Percentiles rank a stretch among this genome's conserved stretches.
These are phyloP conservation scores for Linnemannia hyalina DNA, from an alignment of 192 early-diverging fungal species.

Conservation along the genomic window DNA sequence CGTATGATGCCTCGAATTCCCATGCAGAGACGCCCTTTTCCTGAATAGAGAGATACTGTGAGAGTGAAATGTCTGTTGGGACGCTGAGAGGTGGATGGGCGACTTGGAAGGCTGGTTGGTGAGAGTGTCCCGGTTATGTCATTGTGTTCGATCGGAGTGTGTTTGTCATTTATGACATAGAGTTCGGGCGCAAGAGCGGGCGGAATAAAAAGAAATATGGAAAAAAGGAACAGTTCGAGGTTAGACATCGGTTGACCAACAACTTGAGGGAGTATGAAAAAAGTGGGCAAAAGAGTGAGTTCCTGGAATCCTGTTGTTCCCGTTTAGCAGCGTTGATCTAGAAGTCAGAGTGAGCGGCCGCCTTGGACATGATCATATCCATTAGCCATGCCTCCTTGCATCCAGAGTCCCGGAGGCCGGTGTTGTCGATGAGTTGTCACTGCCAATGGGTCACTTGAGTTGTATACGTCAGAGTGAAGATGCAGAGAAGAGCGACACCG, in stretches of 20 bases:
- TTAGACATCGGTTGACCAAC: background rate
- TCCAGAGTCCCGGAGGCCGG: background rate
- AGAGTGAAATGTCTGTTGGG: conserved; percentile 80
- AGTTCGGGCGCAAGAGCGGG: background rate
- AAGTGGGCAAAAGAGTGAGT: background rate
- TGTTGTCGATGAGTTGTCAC: background rate
- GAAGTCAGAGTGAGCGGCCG: no score
- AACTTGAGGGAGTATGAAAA: background rate
- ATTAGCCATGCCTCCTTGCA: background rate
- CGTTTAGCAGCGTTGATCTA: background rate
- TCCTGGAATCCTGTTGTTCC: background rate
- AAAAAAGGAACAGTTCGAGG: background rate
- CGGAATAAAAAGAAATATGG: background rate
- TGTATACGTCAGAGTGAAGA: background rate
- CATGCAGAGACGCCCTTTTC: conserved; percentile 88
- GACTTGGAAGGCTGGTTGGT: conserved; percentile 72
- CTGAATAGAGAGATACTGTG: conserved; percentile 81
- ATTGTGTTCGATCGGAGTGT: background rate
- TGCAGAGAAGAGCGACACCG: background rate
- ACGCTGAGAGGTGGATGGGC: conserved; percentile 80
- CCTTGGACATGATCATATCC: no score
- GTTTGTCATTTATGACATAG: background rate
- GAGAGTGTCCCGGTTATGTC: background rate
- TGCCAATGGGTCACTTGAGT: background rate
- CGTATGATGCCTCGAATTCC: conserved; percentile 80